Conservation (phyloP, 768 basidiomycete genomes). For the Boletus bicolor region DNA sequence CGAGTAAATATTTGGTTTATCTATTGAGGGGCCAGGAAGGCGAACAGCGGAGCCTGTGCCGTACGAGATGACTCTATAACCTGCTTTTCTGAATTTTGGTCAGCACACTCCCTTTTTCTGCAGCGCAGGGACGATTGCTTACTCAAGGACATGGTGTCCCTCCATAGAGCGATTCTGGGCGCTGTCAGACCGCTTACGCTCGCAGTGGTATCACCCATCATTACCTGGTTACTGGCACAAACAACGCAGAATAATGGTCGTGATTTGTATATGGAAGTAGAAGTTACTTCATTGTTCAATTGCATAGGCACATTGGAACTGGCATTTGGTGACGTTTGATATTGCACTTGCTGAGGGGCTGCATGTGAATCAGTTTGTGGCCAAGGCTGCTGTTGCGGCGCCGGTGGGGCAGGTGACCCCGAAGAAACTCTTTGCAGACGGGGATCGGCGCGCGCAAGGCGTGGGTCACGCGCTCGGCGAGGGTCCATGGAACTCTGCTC, state of each 20-base stretch:
- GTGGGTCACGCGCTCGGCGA: slow-evolving; percentile 75
- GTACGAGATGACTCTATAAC: slow-evolving; percentile 86
- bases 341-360: slow-evolving; percentile 16
- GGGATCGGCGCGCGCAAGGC: slow-evolving; percentile 68
- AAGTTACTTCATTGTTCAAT: slow-evolving; percentile 7
- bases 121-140: slow-evolving; percentile 32
- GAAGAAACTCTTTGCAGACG: slow-evolving; percentile 53
- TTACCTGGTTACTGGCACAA: slow-evolving; percentile 97
- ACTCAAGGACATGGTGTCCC: slow-evolving; percentile 89
- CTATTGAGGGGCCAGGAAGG: slow-evolving; percentile 91
- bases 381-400: slow-evolving; percentile 27
- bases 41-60: slow-evolving; percentile 98
- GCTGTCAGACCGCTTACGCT: slow-evolving; percentile 13
- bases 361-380: slow-evolving; percentile 12
- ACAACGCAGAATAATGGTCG: slow-evolving; percentile 94
- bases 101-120: not conserved
- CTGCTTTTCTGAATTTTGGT: slow-evolving; percentile 70
- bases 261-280: slow-evolving; percentile 46
- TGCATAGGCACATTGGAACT: not conserved
- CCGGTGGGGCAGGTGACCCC: slow-evolving; percentile 33
- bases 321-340: slow-evolving; percentile 13
- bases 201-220: not conserved
- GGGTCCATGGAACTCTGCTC: slow-evolving; percentile 60
- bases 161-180: slow-evolving; percentile 96
- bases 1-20: slow-evolving; percentile 94